Percentiles rank a stretch among this genome's conserved stretches.
Evolutionary conservation across 2,329 filamentous ascomycete genomes (phyloP).

Genomic region (Stachybotrys elegans): DNA sequence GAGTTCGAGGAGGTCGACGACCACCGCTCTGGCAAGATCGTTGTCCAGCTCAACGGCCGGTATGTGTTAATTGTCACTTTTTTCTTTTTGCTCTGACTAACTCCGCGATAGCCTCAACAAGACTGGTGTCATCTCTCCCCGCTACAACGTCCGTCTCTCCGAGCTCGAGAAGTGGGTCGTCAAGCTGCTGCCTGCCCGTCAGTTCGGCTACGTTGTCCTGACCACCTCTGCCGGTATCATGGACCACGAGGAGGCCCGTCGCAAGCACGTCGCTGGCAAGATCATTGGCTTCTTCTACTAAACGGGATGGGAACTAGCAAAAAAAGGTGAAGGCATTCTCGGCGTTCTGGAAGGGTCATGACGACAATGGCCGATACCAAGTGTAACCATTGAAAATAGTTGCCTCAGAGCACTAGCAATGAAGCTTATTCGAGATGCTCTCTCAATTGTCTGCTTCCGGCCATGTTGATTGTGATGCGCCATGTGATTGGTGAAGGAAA

Average conservation of each 20-base stretch:
- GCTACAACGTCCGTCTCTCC: conserved; percentile 97
- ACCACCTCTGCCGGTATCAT: conserved; percentile 99
- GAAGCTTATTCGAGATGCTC: conserved; percentile 24
- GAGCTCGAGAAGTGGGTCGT: conserved; percentile 99
- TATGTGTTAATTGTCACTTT: conserved; percentile 13
- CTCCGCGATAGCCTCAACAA: conserved; percentile 67
- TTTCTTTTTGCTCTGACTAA: background rate
- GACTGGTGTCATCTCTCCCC: conserved; percentile 97
- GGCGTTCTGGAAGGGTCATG: conserved; percentile 30
- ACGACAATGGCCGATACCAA: conserved; percentile 32
- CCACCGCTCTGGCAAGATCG: conserved; percentile 99
- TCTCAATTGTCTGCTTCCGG: no score
- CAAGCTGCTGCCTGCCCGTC: conserved; percentile 97
- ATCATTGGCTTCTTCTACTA: conserved; percentile 99
- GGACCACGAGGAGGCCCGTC: conserved; percentile 99
- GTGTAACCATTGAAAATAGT: conserved; percentile 23
- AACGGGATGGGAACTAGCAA: conserved; percentile 19
- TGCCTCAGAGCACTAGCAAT: conserved; percentile 28
- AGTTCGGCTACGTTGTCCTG: conserved; percentile 99
- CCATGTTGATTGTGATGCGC: no score
- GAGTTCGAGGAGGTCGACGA: conserved; percentile 99
- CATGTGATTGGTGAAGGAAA: no score
- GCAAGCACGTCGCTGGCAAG: conserved; percentile 99
- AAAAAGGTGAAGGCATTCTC: conserved; percentile 27
- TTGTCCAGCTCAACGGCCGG: conserved; percentile 98